Percentiles rank a stretch among this genome's conserved stretches.
Evolutionary conservation across 345 rosid genomes (phyloP).

Genomic region (Hevea brasiliensis): DNA sequence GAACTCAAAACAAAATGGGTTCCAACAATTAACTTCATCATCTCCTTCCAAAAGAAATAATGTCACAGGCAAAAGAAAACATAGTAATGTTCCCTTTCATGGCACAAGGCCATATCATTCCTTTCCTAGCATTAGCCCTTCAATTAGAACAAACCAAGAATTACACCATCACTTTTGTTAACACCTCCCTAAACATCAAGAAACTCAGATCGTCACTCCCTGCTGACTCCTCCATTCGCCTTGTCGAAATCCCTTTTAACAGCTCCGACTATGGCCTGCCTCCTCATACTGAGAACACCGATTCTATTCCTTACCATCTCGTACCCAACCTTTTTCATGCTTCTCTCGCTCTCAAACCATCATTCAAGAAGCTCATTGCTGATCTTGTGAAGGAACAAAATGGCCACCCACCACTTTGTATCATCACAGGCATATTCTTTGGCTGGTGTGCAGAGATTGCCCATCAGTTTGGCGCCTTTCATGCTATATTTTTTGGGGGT

Average conservation of each 20-base stretch:
- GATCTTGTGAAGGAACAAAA: constrained; percentile 18
- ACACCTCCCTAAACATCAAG: constrained; percentile 57
- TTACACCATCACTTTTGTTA: constrained; percentile 44
- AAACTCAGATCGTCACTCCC: constrained; percentile 54
- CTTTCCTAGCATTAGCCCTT: constrained; percentile 66
- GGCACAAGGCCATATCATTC: constrained; percentile 50
- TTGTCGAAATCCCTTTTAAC: constrained; percentile 58
- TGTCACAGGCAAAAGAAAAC: constrained; percentile 6
- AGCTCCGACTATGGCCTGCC: constrained; percentile 71
- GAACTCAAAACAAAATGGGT: too few species aligned
- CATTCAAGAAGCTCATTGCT: constrained; percentile 38
- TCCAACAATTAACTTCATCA: too few species aligned
- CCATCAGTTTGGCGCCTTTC: constrained; percentile 47
- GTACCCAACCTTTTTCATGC: constrained; percentile 56
- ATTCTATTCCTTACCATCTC: constrained; percentile 60
- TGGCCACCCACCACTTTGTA: constrained; percentile 33
- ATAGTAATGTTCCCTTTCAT: constrained; percentile 17
- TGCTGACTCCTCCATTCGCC: constrained; percentile 46
- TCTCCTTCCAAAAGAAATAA: too few species aligned
- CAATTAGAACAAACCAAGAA: constrained; percentile 41
- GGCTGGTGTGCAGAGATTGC: constrained; percentile 64
- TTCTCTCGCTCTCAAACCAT: constrained; percentile 45
- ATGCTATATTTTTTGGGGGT: constrained; percentile 45
- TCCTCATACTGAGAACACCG: constrained; percentile 60
- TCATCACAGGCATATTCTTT: constrained; percentile 59